Percentiles rank a stretch among this genome's conserved stretches.
Conservation (phyloP, 768 basidiomycete genomes). For the Neoboletus magnificus region DNA sequence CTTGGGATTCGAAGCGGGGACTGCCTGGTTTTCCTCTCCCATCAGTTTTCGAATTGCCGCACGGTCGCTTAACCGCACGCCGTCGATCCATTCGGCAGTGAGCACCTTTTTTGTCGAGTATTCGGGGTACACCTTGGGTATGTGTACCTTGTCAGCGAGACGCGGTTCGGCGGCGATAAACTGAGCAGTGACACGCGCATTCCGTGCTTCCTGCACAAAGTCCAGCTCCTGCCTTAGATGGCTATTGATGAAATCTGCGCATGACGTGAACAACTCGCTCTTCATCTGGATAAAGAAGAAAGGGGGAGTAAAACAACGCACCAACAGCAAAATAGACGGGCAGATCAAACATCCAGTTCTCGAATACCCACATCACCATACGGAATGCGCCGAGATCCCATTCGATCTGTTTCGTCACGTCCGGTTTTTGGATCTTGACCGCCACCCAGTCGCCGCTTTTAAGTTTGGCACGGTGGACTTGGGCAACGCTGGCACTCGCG, state of each 20-base stretch:
- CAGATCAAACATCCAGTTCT: constrained; percentile 78
- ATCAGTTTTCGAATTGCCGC: constrained; percentile 53
- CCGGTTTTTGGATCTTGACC: constrained; percentile 92
- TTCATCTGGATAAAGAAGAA: not conserved
- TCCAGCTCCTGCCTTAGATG: constrained; percentile 84
- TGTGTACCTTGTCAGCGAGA: constrained; percentile 67
- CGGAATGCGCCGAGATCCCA: constrained; percentile 75
- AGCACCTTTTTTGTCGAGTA: constrained; percentile 76
- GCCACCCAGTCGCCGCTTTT: constrained; percentile 68
- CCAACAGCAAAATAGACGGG: constrained; percentile 80
- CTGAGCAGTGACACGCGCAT: constrained; percentile 65
- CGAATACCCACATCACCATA: constrained; percentile 76
- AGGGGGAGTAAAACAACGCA: constrained; percentile 30
- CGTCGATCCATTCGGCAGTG: constrained; percentile 83
- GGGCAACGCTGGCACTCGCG: constrained; percentile 89
- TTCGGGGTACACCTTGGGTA: constrained; percentile 71
- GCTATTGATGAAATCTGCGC: constrained; percentile 69
- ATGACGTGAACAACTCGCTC: not conserved
- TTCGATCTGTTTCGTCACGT: constrained; percentile 80
- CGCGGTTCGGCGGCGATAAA: constrained; percentile 69
- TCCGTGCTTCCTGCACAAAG: constrained; percentile 75
- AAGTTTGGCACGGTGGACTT: constrained; percentile 80
- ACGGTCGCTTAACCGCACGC: constrained; percentile 69
- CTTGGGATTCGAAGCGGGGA: not conserved
- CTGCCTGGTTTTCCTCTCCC: constrained; percentile 41